A percentile compares a stretch with the other conserved stretches of the same genome.
These are phyloP conservation scores for Nicotiana tabacum DNA, from an alignment of 257 asterid genomes.

Conservation along the genomic window DNA sequence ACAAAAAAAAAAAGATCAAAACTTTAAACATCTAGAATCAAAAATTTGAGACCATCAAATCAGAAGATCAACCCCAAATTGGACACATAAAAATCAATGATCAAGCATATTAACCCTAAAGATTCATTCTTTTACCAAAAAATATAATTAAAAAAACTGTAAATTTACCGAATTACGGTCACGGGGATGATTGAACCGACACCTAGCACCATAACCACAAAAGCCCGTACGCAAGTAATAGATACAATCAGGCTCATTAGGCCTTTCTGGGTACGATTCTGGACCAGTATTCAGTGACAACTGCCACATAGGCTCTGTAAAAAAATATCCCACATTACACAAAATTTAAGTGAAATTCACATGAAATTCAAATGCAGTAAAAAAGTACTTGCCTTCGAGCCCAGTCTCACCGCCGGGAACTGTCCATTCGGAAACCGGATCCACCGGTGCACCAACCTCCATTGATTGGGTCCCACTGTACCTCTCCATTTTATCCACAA, in stretches of 20 bases:
- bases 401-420: slow-evolving; percentile 79
- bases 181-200: slow-evolving; percentile 96
- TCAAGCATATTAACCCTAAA: slow-evolving; percentile 22
- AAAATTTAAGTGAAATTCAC: slow-evolving; percentile 38
- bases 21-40: not conserved
- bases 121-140: not conserved
- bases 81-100: slow-evolving; percentile 25
- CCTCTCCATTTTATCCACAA: slow-evolving; percentile 37
- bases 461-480: slow-evolving; percentile 46
- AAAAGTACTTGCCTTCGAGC: slow-evolving; percentile 43
- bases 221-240: slow-evolving; percentile 87
- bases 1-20: not conserved
- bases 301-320: slow-evolving; percentile 94
- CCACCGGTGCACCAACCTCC: slow-evolving; percentile 49
- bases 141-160: not conserved
- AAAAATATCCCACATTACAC: slow-evolving; percentile 14
- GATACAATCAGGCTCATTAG: slow-evolving; percentile 79
- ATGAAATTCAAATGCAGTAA: slow-evolving; percentile 39
- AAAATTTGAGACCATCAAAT: not conserved
- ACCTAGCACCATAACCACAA: slow-evolving; percentile 84
- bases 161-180: slow-evolving; percentile 51
- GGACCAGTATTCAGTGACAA: slow-evolving; percentile 60
- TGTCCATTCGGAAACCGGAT: slow-evolving; percentile 71
- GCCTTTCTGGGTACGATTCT: slow-evolving; percentile 82
- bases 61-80: slow-evolving; percentile 18